These are phyloP conservation scores for Fusarium sp. DNA, from an alignment of 2,329 filamentous ascomycete species.

Conservation along the genomic window DNA sequence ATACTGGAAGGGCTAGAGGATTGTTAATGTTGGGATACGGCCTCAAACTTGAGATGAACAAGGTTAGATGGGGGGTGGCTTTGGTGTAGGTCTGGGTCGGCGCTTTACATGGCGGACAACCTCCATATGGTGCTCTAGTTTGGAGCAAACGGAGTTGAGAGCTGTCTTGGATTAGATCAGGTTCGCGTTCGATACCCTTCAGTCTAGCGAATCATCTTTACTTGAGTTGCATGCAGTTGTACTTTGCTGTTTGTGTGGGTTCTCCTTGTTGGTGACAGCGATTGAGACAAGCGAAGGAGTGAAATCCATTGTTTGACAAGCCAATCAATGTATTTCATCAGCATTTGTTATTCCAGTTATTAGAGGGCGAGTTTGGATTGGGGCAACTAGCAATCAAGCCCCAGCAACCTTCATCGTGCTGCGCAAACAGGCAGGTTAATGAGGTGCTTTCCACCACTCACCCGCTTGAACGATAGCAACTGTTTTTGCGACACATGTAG, in stretches of 20 bases:
- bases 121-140: conserved; percentile 34
- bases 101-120: conserved; percentile 28
- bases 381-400: no score
- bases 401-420: no score
- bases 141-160: conserved; percentile 39
- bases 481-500: no score
- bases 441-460: no score
- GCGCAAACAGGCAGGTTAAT: no score
- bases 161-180: conserved; percentile 40
- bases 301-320: no score
- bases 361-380: no score
- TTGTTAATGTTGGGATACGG: conserved; percentile 18
- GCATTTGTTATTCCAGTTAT: no score
- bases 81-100: conserved; percentile 28
- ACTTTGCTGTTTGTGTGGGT: neutral
- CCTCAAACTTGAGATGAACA: neutral
- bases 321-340: no score
- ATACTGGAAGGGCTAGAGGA: conserved; percentile 78
- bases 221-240: neutral
- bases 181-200: conserved; percentile 46
- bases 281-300: no score
- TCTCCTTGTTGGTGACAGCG: neutral
- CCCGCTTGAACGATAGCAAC: neutral
- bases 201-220: conserved; percentile 34
- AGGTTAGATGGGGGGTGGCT: conserved; percentile 13